Conservation (phyloP, 805 yeast genomes). For the Hanseniaspora thailandica region DNA sequence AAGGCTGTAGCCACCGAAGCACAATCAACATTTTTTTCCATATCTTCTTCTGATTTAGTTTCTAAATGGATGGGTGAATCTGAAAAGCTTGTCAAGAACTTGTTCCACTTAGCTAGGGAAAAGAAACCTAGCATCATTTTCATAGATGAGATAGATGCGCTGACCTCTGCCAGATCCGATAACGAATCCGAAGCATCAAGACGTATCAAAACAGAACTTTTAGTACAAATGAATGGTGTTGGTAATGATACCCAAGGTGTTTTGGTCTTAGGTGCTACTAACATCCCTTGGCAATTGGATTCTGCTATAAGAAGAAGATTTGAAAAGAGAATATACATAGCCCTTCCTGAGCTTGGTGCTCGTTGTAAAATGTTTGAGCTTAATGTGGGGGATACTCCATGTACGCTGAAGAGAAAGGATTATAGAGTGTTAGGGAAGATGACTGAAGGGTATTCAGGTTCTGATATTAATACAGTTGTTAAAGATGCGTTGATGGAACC, state of each 20-base stretch:
- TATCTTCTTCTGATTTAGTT: constrained; percentile 89
- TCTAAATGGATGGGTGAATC: constrained; percentile 99
- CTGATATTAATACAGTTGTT: constrained; percentile 91
- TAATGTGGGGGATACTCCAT: constrained; percentile 83
- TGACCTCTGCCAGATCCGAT: constrained; percentile 96
- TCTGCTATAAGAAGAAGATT: constrained; percentile 95
- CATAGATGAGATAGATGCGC: constrained; percentile 95
- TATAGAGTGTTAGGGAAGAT: constrained; percentile 69
- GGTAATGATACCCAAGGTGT: constrained; percentile 92
- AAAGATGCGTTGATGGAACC: constrained; percentile 98
- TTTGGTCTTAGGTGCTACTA: constrained; percentile 90
- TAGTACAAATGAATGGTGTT: constrained; percentile 98
- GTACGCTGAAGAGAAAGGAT: constrained; percentile 62
- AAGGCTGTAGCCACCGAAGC: constrained; percentile 99
- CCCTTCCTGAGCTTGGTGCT: constrained; percentile 89
- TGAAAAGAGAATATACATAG: constrained; percentile 86
- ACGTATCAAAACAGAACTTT: constrained; percentile 86
- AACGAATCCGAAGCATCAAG: constrained; percentile 95
- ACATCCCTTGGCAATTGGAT: constrained; percentile 97
- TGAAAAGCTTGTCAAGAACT: constrained; percentile 87
- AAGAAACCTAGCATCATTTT: constrained; percentile 90
- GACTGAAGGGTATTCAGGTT: constrained; percentile 97
- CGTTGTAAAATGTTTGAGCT: constrained; percentile 87
- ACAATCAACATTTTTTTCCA: constrained; percentile 90
- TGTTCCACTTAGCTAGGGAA: constrained; percentile 92